Base-by-base conservation (phyloP, 805 yeast species). In the Diddensiella transvaalensis region DNA sequence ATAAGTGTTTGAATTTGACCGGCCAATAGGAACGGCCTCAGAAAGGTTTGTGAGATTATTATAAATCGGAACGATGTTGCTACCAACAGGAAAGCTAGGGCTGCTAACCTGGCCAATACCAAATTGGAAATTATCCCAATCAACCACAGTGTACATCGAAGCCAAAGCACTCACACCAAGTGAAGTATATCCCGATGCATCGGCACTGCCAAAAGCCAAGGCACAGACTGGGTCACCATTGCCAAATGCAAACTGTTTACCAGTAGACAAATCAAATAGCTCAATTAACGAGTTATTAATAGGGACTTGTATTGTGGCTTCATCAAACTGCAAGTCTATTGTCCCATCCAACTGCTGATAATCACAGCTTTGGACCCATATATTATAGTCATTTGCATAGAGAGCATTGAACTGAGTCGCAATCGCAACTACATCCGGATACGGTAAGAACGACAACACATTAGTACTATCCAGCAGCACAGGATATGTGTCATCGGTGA, bases 371-470 rank as follows among this genome's bases (percentile, higher is more conserved):
- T 59, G 62, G 21, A 57, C 42, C 62, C 62, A 59, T 18, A 53
- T 17, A 19, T 40, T 46, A 24, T 42, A 15, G 10, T 53, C 53
- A 2, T 40, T 22, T 11, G 47, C 22, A 45, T 59, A 59, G 19
- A 45, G 22, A 3, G 62, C 61, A 40, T 54, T 53, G 3, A 58
- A 40, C 48, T 59, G 61, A 19, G 56, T 42, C 6, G 61, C 62
- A 32, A 59, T 46, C 38, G 47, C 49, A 22, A 58, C 59, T 10
- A 56, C 48, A 10, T 48, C 26, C 23, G 46, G 37, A 37, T 50
- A 51, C 6, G 62, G 62, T 38, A 59, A 49, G 30, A 44, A 59
- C 2, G 60, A 49, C 32, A 59, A 22, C 19, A 51, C 47, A 10
- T 42, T 50, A 22, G 51, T 22, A 8, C 54, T 42, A 33, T 58